phyloP scores from a whole-genome alignment of 306 rosid genomes.

The Inga laurina region DNA sequence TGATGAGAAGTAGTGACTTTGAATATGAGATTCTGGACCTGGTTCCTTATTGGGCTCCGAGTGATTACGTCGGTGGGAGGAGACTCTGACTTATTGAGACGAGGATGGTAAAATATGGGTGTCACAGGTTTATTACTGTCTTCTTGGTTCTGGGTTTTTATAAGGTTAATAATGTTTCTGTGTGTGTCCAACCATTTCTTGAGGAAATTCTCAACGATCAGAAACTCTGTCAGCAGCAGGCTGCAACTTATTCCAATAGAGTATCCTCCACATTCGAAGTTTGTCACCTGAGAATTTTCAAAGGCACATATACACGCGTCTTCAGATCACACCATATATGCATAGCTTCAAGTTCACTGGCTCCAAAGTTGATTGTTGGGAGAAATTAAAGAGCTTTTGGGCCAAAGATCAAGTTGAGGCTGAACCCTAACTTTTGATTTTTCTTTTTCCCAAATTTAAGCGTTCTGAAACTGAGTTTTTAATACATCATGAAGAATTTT shows the following conservation, averaged over 20 bases:
- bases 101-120: constrained; percentile 37
- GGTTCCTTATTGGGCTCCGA: constrained; percentile 15
- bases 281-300: constrained; percentile 43
- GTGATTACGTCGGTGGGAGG: neutral
- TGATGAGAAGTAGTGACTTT: constrained; percentile 10
- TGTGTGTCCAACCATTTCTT: constrained; percentile 51
- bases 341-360: neutral
- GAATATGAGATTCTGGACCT: constrained; percentile 23
- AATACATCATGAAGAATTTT: no score
- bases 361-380: no score
- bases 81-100: neutral
- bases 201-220: constrained; percentile 43
- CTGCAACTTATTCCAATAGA: constrained; percentile 57
- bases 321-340: neutral
- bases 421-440: no score
- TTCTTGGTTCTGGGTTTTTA: constrained; percentile 8
- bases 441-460: no score
- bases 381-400: no score
- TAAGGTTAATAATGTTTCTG: constrained; percentile 13
- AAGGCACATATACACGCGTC: neutral
- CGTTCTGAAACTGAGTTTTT: no score
- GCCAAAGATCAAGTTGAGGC: no score
- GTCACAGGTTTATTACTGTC: neutral
- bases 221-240: constrained; percentile 43
- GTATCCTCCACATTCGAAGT: constrained; percentile 54